These are phyloP conservation scores for Cadophora luteo-olivacea DNA, from an alignment of 2,329 filamentous ascomycete species.

Conservation along the genomic window DNA sequence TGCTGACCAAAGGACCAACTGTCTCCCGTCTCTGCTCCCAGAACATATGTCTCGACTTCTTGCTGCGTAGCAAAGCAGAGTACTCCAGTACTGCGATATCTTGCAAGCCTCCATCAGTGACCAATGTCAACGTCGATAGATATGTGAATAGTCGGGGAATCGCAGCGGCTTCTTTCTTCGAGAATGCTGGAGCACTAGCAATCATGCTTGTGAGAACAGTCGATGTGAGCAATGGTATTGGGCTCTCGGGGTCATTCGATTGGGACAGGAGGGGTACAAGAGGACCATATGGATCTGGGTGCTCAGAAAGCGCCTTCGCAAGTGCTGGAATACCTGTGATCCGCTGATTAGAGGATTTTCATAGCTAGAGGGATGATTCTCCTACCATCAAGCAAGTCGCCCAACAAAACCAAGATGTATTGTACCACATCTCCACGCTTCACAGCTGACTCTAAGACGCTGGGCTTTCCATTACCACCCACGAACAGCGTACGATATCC, in stretches of 20 bases:
- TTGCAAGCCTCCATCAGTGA: slow-evolving; percentile 86
- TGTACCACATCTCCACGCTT: slow-evolving; percentile 91
- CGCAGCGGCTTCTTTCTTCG: slow-evolving; percentile 66
- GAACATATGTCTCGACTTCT: slow-evolving; percentile 78
- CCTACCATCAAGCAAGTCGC: slow-evolving; percentile 85
- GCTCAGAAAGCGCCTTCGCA: slow-evolving; percentile 75
- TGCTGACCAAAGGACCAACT: slow-evolving; percentile 79
- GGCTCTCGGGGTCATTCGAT: slow-evolving; percentile 75
- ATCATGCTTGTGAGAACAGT: slow-evolving; percentile 85
- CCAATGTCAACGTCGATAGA: slow-evolving; percentile 82
- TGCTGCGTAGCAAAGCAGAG: slow-evolving; percentile 81
- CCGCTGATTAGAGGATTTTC: slow-evolving; percentile 18
- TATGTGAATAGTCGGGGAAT: slow-evolving; percentile 87
- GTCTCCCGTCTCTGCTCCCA: slow-evolving; percentile 92
- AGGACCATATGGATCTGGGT: slow-evolving; percentile 79
- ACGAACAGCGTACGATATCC: slow-evolving; percentile 84
- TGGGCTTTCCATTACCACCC: slow-evolving; percentile 71
- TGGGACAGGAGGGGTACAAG: slow-evolving; percentile 84
- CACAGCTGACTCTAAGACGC: slow-evolving; percentile 82
- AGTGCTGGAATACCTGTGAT: slow-evolving; percentile 77
- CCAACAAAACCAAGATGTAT: slow-evolving; percentile 89
- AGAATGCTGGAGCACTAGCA: slow-evolving; percentile 64
- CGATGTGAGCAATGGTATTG: slow-evolving; percentile 88
- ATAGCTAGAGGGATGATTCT: slow-evolving; percentile 20
- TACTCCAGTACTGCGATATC: slow-evolving; percentile 95